phyloP scores from a whole-genome alignment of 805 yeast species.

The Metschnikowia noctiluminum region DNA sequence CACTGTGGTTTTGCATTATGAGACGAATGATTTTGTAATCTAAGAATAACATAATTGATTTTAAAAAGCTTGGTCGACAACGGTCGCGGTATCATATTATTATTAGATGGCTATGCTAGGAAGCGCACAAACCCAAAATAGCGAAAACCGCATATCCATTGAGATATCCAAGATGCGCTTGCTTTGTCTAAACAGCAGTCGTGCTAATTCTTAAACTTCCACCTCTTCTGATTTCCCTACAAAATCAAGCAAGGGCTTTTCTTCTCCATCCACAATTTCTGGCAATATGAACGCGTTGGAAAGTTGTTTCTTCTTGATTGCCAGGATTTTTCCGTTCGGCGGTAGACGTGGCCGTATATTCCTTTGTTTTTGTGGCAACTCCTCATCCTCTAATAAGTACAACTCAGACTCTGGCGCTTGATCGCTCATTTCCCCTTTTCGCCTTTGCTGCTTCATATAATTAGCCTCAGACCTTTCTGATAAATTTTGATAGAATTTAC shows the following conservation, averaged over 20 bases:
- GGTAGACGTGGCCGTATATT: conserved; percentile 78
- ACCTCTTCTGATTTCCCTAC: background rate
- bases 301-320: conserved; percentile 55
- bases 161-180: no score
- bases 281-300: conserved; percentile 30
- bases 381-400: conserved; percentile 70
- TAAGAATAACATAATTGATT: no score
- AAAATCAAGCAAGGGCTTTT: background rate
- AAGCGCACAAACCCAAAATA: no score
- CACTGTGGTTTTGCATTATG: no score
- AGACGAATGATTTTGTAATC: no score
- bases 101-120: no score
- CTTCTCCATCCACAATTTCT: background rate
- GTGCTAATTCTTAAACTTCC: no score
- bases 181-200: no score
- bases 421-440: conserved; percentile 37
- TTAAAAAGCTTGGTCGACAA: no score
- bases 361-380: conserved; percentile 74
- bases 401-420: conserved; percentile 42
- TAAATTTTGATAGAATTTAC: conserved; percentile 46
- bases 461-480: conserved; percentile 43
- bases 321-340: conserved; percentile 81
- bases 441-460: conserved; percentile 37
- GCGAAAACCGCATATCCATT: no score
- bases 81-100: no score